Conservation (phyloP, 129 eudicot species). For the Rutidosis leptorrhynchoides region DNA sequence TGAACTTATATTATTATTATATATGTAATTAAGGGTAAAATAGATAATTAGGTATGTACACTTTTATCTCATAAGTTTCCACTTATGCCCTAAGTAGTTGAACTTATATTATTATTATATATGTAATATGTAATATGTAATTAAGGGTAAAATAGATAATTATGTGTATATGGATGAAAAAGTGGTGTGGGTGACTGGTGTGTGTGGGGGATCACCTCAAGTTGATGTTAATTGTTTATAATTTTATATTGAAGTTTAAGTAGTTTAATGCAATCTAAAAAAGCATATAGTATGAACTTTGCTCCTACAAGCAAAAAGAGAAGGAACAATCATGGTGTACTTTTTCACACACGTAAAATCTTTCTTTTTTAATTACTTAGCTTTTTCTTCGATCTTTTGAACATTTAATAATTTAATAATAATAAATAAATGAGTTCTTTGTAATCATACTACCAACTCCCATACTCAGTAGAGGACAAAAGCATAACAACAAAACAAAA, state of each 20-base stretch:
- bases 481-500: conserved; percentile 22
- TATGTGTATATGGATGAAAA: too few species aligned
- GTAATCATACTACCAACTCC: conserved; percentile 2
- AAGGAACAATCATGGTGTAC: conserved; percentile 52
- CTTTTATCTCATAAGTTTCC: too few species aligned
- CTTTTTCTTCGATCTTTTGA: conserved; percentile 38
- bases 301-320: conserved; percentile 34
- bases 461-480: conserved; percentile 17
- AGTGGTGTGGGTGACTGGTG: too few species aligned
- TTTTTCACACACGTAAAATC: conserved; percentile 42
- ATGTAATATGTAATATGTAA: too few species aligned
- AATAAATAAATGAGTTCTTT: conserved; percentile 29
- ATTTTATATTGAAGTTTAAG: conserved; percentile 11
- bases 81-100: too few species aligned
- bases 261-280: conserved; percentile 7
- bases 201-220: too few species aligned
- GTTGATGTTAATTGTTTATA: conserved; percentile 22
- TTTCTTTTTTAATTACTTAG: conserved; percentile 30
- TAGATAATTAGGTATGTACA: too few species aligned
- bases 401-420: too few species aligned
- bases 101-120: too few species aligned
- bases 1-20: too few species aligned
- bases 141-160: too few species aligned
- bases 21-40: too few species aligned
- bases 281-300: conserved; percentile 34